Percentiles rank a stretch among this genome's conserved stretches.
Evolutionary conservation across 768 basidiomycete species (phyloP).

Genomic region (Russula lepida): DNA sequence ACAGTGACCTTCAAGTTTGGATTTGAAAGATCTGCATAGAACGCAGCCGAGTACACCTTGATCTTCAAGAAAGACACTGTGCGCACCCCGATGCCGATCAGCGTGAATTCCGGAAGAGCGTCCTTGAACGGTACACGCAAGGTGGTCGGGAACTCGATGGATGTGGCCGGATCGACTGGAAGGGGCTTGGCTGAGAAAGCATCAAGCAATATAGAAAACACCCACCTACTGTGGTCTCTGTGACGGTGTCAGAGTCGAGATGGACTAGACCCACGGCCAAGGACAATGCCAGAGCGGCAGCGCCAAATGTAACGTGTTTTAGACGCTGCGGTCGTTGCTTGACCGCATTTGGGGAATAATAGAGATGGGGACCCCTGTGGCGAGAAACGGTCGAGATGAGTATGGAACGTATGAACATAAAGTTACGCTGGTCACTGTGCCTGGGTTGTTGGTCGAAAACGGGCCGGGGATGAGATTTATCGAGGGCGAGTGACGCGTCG

Average conservation of each 20-base stretch:
- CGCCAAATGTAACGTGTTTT: background rate
- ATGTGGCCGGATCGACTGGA: conserved; percentile 65
- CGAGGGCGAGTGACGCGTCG: conserved; percentile 13
- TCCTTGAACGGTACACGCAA: conserved; percentile 57
- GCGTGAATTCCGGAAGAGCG: conserved; percentile 51
- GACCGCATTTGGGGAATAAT: background rate
- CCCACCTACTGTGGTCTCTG: conserved; percentile 19
- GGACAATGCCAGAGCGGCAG: conserved; percentile 27
- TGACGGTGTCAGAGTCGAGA: conserved; percentile 35
- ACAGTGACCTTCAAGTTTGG: conserved; percentile 47
- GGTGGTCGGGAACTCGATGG: conserved; percentile 61
- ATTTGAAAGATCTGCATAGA: conserved; percentile 78
- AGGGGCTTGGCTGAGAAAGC: background rate
- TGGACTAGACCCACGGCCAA: conserved; percentile 32
- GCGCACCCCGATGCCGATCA: conserved; percentile 80
- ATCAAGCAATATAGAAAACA: background rate
- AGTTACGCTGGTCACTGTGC: background rate
- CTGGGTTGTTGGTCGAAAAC: background rate
- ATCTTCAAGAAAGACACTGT: conserved; percentile 84
- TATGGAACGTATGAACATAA: background rate
- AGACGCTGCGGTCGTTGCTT: background rate
- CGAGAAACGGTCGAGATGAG: conserved; percentile 5
- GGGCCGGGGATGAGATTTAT: background rate
- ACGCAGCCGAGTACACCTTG: conserved; percentile 83
- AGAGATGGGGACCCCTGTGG: background rate